Evolutionary conservation across 345 rosid species (phyloP).

Genomic region (Alliaria petiolata): DNA sequence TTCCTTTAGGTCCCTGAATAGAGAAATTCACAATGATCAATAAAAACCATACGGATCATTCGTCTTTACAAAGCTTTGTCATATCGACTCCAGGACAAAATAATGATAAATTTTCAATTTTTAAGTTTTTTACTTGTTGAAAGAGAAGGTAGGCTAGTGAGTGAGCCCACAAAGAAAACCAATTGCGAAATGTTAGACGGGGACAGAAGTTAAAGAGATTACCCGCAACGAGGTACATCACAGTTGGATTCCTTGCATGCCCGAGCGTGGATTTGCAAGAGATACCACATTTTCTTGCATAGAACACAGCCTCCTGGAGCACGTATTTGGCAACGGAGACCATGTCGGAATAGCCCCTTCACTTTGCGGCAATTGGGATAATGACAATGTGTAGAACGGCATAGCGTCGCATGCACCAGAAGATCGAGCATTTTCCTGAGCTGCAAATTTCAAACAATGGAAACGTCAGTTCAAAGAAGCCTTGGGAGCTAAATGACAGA

Average conservation of each 20-base stretch:
- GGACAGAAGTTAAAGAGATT: not conserved
- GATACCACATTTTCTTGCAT: conserved; percentile 99
- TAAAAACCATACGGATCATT: not conserved
- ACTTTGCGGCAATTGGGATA: conserved; percentile 98
- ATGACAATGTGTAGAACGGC: conserved; percentile 77
- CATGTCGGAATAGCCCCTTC: conserved; percentile 95
- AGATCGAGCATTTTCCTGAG: conserved; percentile 98
- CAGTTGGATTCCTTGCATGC: conserved; percentile 97
- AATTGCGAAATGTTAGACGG: conserved; percentile 3
- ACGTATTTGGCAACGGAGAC: conserved; percentile 79
- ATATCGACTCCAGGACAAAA: too few relatives aligned
- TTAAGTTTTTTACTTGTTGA: not conserved
- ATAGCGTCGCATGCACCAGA: conserved; percentile 94
- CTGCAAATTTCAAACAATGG: conserved; percentile 46
- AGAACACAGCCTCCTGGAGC: conserved; percentile 93
- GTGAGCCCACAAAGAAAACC: not conserved
- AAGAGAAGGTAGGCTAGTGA: not conserved
- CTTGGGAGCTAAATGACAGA: conserved; percentile 10
- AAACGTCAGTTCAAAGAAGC: not conserved
- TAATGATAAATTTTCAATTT: too few relatives aligned
- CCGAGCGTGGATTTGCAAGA: conserved; percentile 94
- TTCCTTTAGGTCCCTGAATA: conserved; percentile 85
- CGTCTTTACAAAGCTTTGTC: not conserved
- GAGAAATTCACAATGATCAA: conserved; percentile 18
- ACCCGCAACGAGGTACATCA: conserved; percentile 98